A percentile compares a stretch with the other conserved stretches of the same genome.
Conservation (phyloP, 225 moss, liverwort and hornwort genomes). For the Straminergon stramineum region DNA sequence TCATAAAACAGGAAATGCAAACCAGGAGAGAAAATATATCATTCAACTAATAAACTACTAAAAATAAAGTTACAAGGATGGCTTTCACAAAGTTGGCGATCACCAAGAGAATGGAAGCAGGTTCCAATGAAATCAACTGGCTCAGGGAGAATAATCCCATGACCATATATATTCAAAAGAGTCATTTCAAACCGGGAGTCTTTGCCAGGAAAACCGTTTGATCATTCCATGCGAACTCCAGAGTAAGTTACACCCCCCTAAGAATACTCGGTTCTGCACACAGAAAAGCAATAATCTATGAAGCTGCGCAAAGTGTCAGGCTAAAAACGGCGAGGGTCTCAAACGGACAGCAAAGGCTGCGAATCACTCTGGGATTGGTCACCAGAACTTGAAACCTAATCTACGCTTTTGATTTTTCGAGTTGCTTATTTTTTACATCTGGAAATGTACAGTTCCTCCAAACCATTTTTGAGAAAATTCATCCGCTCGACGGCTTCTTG, state of each 20-base stretch:
- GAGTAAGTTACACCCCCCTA: slow-evolving; percentile 3
- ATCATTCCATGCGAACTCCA: slow-evolving; percentile 19
- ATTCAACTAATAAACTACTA: not conserved
- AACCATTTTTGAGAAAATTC: not conserved
- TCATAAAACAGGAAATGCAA: not conserved
- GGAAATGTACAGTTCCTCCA: slow-evolving; percentile 31
- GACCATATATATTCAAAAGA: slow-evolving; percentile 3
- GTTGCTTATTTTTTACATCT: slow-evolving; percentile 40
- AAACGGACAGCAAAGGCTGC: slow-evolving; percentile 5
- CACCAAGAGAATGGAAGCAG: not conserved
- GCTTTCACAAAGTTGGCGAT: not conserved
- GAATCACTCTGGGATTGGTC: not conserved
- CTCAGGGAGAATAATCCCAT: slow-evolving; percentile 6
- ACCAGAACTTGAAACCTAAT: slow-evolving; percentile 13
- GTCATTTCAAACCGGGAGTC: slow-evolving; percentile 10
- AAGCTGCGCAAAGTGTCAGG: slow-evolving; percentile 5
- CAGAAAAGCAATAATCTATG: slow-evolving; percentile 6
- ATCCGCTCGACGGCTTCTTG: slow-evolving; percentile 39
- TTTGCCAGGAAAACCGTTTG: slow-evolving; percentile 22
- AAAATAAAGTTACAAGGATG: not conserved
- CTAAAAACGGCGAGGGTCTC: slow-evolving; percentile 9
- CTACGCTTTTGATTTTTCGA: slow-evolving; percentile 3
- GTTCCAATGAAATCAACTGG: not conserved
- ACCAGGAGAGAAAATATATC: not conserved
- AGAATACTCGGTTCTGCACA: slow-evolving; percentile 1